Conservation (phyloP, 805 yeast genomes). For the Candida ficus region DNA sequence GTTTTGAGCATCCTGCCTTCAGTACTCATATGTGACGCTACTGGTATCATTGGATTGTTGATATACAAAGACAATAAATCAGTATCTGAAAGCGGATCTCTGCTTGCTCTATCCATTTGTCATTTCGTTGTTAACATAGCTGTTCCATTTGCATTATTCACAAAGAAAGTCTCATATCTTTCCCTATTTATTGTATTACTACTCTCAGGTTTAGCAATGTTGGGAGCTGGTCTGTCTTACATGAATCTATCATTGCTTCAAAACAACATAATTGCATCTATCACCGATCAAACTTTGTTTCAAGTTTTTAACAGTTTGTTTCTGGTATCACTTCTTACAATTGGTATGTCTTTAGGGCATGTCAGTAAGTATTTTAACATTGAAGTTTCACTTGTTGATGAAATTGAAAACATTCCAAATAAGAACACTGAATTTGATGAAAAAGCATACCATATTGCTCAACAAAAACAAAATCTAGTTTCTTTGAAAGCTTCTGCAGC, state of each 20-base stretch:
- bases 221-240: conserved; percentile 24
- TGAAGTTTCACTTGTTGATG: not conserved
- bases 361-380: not conserved
- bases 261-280: not conserved
- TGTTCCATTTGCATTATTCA: conserved; percentile 3
- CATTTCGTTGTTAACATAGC: conserved; percentile 6
- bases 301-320: conserved; percentile 10
- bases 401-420: not conserved
- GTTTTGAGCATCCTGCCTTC: not conserved
- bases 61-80: conserved; percentile 5
- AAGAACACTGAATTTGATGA: conserved; percentile 1
- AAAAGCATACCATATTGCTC: not conserved
- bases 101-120: conserved; percentile 3
- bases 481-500: conserved; percentile 25
- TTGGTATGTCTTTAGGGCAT: conserved; percentile 9
- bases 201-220: conserved; percentile 10
- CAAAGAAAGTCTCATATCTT: not conserved
- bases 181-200: not conserved
- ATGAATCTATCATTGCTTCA: conserved; percentile 5
- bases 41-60: conserved; percentile 14
- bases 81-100: not conserved
- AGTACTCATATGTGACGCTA: conserved; percentile 7
- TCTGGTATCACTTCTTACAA: conserved; percentile 6
- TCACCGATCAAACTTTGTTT: not conserved
- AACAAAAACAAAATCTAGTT: conserved; percentile 3